These are phyloP conservation scores for Yarrowia galli DNA, from an alignment of 1,139 yeast genomes.

Conservation along the genomic window DNA sequence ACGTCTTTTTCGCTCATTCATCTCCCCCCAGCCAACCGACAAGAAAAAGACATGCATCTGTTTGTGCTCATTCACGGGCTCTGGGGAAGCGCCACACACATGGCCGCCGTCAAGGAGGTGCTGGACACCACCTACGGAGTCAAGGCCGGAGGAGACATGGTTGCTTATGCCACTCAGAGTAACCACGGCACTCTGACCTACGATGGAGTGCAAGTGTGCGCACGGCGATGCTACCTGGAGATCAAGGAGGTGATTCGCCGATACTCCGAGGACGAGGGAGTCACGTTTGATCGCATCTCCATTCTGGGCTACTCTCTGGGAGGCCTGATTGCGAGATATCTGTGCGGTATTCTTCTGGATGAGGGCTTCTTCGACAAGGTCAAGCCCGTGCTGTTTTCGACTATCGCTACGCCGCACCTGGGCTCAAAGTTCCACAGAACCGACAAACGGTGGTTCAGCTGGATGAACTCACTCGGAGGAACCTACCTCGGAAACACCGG, in stretches of 20 bases:
- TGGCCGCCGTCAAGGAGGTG: conserved; percentile 65
- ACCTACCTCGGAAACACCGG: conserved; percentile 72
- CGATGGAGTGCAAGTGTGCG: conserved; percentile 80
- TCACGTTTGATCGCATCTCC: conserved; percentile 55
- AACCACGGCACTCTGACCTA: conserved; percentile 80
- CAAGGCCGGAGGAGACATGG: conserved; percentile 55
- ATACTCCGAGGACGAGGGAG: conserved; percentile 39
- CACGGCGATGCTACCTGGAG: conserved; percentile 57
- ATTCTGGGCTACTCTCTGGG: conserved; percentile 85
- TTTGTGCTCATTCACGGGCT: conserved; percentile 86
- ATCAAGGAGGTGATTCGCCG: conserved; percentile 41
- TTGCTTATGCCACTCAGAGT: conserved; percentile 69
- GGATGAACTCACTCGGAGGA: conserved; percentile 63
- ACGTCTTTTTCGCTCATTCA: conserved; percentile 8
- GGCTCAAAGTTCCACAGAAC: conserved; percentile 73
- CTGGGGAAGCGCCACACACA: conserved; percentile 84
- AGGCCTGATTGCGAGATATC: conserved; percentile 78
- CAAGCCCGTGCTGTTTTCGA: conserved; percentile 58
- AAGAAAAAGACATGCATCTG: conserved; percentile 56
- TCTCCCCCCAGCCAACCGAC: background rate
- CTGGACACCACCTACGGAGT: conserved; percentile 53
- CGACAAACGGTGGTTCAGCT: conserved; percentile 53
- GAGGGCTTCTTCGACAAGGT: conserved; percentile 60
- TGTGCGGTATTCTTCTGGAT: conserved; percentile 70
- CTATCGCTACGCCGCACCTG: conserved; percentile 84